Evolutionary conservation across 257 asterid genomes (phyloP).

Genomic region (Lycium ferocissimum): DNA sequence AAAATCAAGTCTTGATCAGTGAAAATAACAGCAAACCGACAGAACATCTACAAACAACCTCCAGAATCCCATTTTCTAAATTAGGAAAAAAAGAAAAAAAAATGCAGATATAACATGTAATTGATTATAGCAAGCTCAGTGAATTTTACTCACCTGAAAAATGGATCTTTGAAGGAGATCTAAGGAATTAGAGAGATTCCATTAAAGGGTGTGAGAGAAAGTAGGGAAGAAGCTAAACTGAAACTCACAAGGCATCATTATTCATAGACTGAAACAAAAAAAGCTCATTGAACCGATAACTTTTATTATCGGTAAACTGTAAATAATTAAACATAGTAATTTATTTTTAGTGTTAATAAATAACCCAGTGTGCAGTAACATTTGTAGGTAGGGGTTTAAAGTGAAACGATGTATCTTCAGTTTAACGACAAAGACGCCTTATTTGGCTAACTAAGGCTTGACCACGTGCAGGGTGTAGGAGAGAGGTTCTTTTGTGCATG

Average conservation of each 20-base stretch:
- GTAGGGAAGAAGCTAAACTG: slow-evolving; percentile 24
- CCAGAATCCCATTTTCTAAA: slow-evolving; percentile 22
- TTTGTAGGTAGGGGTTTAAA: not conserved
- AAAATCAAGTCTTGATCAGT: slow-evolving; percentile 9
- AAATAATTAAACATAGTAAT: not conserved
- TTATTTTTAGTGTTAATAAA: not conserved
- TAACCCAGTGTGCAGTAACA: not conserved
- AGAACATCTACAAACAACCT: slow-evolving; percentile 6
- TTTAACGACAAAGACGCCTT: not conserved
- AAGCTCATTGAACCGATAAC: not conserved
- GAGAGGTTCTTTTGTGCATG: not conserved
- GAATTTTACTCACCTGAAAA: slow-evolving; percentile 31
- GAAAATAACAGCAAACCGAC: slow-evolving; percentile 7
- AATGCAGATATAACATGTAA: not conserved
- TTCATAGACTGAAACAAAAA: not conserved
- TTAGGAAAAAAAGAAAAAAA: too few species aligned
- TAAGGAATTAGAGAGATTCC: not conserved
- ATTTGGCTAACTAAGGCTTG: not conserved
- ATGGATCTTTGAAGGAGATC: slow-evolving; percentile 36
- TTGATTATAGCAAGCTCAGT: slow-evolving; percentile 26
- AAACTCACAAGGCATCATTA: slow-evolving; percentile 14
- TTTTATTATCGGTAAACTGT: not conserved
- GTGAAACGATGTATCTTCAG: not conserved
- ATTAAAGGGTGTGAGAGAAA: slow-evolving; percentile 27
- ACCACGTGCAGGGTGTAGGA: not conserved